Evolutionary conservation across 176 grass and related monocot species (phyloP), one percentile per base, ranked within the genome.

Genomic region (Eragrostis curvula): DNA sequence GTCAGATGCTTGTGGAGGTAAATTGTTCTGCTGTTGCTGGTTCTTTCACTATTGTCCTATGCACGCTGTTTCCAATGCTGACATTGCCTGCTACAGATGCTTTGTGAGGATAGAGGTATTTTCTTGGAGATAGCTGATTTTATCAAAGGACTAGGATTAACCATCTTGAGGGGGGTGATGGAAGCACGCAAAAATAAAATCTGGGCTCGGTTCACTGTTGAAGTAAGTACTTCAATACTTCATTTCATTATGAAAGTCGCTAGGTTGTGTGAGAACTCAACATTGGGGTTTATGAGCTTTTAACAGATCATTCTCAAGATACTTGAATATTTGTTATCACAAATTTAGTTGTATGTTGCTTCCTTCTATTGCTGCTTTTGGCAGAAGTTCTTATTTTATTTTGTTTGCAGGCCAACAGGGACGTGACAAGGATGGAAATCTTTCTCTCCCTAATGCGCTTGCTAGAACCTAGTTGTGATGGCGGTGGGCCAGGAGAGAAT

Each of bases 51-150:
- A 52, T 75, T 13, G 30, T 70, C 83, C 60, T 83, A 12, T 79
- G 6, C 43, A 44, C 66, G 52, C 60, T 61, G 47, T 73, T 49
- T 80, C 56, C 70, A 59, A 42, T 75, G 51, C 74, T 86, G 78
- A 80, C 12, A 42, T 71, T 25, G 21, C 9, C 66, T 13, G 53
- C 52, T 74, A 20, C 60, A 95, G 93, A 95, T 95, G 87, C 90
- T 95, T 75, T 95, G 93, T 64, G 87, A 95, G 82, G 89, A 95
- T 78, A 89, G 85, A 58, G 93, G 93, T 51, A 88, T 90, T 75
- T 95, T 95, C 77, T 73, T 95, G 82, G 93, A 92, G 80, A 95
- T 95, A 81, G 93, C 93, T 46, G 93, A 95, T 59, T 95, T 92
- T 57, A 92, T 95, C 32, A 92, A 84, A 86, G 89, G 93, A 68